phyloP scores from a whole-genome alignment of 768 basidiomycete genomes.

The Suillus luteus region DNA sequence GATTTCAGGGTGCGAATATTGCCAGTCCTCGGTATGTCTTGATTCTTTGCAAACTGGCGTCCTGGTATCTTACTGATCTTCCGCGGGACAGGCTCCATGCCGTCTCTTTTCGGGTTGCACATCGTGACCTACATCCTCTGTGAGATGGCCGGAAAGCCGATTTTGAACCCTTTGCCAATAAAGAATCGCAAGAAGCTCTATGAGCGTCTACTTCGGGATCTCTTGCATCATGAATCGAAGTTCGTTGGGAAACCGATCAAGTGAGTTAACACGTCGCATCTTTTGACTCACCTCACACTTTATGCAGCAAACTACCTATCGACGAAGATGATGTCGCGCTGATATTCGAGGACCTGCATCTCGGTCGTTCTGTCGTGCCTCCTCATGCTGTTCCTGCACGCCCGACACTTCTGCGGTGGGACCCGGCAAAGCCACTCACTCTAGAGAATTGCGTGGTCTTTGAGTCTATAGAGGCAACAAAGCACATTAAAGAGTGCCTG shows the following conservation, averaged over 20 bases:
- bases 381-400: constrained; percentile 73
- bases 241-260: constrained; percentile 60
- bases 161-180: constrained; percentile 80
- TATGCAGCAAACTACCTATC: constrained; percentile 67
- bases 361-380: constrained; percentile 76
- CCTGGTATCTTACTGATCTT: constrained; percentile 8
- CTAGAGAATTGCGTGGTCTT: constrained; percentile 88
- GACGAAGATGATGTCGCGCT: constrained; percentile 82
- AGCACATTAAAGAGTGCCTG: constrained; percentile 55
- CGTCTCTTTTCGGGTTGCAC: constrained; percentile 89
- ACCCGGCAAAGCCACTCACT: constrained; percentile 58
- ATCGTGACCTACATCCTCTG: constrained; percentile 88
- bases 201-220: constrained; percentile 72
- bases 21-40: constrained; percentile 76
- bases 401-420: constrained; percentile 84
- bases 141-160: constrained; percentile 81
- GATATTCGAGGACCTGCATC: constrained; percentile 85
- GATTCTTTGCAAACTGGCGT: neutral
- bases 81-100: constrained; percentile 54
- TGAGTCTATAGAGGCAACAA: constrained; percentile 72
- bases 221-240: constrained; percentile 74
- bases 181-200: constrained; percentile 86
- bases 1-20: constrained; percentile 93
- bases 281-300: neutral
- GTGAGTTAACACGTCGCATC: constrained; percentile 39